Base-by-base conservation (phyloP, 169 alveolate species). In the Pseudocohnilembus persalinus region DNA sequence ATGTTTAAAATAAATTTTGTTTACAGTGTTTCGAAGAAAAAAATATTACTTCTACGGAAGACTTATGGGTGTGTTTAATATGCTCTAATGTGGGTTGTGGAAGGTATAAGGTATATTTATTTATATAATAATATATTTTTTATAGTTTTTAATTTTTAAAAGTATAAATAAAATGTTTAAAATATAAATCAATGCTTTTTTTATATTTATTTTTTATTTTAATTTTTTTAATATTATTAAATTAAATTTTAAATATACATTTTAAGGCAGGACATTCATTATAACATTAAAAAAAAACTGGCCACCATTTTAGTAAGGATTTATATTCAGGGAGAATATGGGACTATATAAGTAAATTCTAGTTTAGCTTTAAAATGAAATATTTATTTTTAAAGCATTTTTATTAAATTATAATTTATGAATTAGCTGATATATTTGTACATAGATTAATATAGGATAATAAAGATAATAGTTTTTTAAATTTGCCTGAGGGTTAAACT, bases 21-120 rank as follows among this genome's bases (percentile, higher is more conserved):
- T 35, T 75, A 75, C 31, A 31, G 1, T 29, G 0, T 31, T 24
- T 0, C 31, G n/a, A 0, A 16, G 25, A 30, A 1, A 20, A 31
- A n/a, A 31, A 0, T 29, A 83, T 80, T 76, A 81, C 16, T 76
- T 85, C 31, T 75, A 79, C 11, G 72, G 88, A 83, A 32, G 89
- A 92, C 15, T 78, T 95, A 82, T 94, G 97, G 96, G 86, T 93
- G 27, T 95, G 98, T 63, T 33, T 95, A 63, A 90, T 95, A 27
- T 95, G 98, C 84, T 95, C 95, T 24, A 81, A 83, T 85, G 88
- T 92, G 1, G 98, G 97, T 0, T 95, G 98, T 83, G 90, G 91
- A 30, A 89, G 96, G 68, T 93, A 93, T 87, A 87, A 88, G 79
- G 89, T n/a, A n/a, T n/a, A n/a, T n/a, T n/a, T n/a, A n/a, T n/a